Evolutionary conservation across 441 rosid genomes (phyloP).

Genomic region (Syzygium malaccense): DNA sequence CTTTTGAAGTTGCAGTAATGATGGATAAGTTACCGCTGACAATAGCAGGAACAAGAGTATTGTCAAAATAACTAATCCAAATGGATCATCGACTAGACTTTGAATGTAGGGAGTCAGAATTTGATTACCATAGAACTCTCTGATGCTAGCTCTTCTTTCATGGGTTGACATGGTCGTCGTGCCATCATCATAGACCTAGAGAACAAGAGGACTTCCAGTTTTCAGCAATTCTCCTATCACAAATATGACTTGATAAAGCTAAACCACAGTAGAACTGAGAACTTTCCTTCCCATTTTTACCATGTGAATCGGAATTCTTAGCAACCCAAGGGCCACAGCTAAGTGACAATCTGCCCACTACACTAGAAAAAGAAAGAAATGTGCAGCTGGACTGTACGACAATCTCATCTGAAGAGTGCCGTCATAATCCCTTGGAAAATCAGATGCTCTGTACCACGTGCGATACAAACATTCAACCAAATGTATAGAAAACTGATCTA

Average conservation of each 20-base stretch:
- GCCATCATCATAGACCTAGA: background rate
- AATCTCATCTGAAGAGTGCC: background rate
- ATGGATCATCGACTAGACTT: background rate
- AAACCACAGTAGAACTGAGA: background rate
- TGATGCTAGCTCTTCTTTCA: background rate
- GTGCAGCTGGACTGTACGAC: background rate
- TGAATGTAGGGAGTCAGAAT: background rate
- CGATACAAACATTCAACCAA: background rate
- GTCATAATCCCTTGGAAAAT: background rate
- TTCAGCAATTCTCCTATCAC: background rate
- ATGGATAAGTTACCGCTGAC: background rate
- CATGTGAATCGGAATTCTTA: background rate
- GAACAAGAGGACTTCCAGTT: background rate
- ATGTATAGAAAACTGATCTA: background rate
- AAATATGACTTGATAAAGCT: background rate
- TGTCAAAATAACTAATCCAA: background rate
- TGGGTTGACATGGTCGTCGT: background rate
- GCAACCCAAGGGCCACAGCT: background rate
- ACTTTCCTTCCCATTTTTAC: background rate
- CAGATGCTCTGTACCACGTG: background rate
- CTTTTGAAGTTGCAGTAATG: background rate
- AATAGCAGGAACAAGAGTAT: background rate
- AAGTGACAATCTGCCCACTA: background rate
- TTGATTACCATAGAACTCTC: background rate
- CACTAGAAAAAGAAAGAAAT: background rate